phyloP scores from a whole-genome alignment of 352 stramenopile species.

The Phytophthora rubi region DNA sequence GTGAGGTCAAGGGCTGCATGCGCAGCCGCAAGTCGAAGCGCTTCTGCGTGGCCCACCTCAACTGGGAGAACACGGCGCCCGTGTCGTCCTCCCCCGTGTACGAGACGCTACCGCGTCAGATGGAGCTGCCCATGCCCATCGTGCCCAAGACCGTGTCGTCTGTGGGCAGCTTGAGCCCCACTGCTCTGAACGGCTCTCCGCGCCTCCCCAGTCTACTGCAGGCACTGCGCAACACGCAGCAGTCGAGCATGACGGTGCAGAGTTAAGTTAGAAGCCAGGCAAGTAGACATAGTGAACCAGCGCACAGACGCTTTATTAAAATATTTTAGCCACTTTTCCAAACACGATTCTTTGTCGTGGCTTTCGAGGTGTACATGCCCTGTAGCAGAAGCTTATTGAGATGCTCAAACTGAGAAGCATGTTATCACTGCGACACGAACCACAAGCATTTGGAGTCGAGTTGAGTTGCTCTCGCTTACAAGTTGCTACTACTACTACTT shows the following conservation, averaged over 20 bases:
- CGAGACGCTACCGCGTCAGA: conserved; percentile 16
- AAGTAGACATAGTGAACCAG: conserved; percentile 10
- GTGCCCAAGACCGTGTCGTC: conserved; percentile 31
- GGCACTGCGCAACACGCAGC: conserved; percentile 45
- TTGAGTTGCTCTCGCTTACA: no score
- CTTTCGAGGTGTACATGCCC: no score
- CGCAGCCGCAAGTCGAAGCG: conserved; percentile 67
- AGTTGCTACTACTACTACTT: no score
- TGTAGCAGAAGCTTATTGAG: no score
- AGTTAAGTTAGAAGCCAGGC: conserved; percentile 15
- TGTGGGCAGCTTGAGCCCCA: conserved; percentile 10
- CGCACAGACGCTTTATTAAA: background rate
- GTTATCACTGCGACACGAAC: no score
- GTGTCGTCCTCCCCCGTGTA: conserved; percentile 15
- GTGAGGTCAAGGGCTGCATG: conserved; percentile 63
- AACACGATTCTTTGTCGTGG: no score
- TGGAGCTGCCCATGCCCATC: conserved; percentile 35
- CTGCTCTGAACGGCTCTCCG: conserved; percentile 13
- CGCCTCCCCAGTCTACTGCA: conserved; percentile 56
- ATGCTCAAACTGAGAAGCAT: no score
- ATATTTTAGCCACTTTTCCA: conserved; percentile 17
- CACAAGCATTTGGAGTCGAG: no score
- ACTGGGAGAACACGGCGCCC: conserved; percentile 38
- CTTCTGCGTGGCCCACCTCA: conserved; percentile 66
- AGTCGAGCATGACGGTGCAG: conserved; percentile 30